Evolutionary conservation across 2,329 filamentous ascomycete species (phyloP), one percentile per base, ranked within the genome.

Genomic region (Paradendryphiella salina): DNA sequence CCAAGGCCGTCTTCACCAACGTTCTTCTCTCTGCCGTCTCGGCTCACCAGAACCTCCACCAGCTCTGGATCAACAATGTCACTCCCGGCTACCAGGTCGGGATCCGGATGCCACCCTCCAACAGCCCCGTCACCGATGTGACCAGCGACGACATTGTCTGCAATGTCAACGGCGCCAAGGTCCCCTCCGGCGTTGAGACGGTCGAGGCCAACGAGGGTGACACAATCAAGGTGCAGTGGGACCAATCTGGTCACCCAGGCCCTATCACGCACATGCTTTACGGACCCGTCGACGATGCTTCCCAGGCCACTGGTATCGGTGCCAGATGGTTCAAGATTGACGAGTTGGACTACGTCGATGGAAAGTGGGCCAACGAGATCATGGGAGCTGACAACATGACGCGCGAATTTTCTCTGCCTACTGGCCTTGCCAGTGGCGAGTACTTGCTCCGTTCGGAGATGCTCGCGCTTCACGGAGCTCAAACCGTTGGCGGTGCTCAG

Each of bases 211-310:
- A 36, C 29, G 65, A 66, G 38, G 66, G 64, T 18, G 63, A 70
- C 56, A 60, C 56, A 15, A 70, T 72, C 61, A 71, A 65, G 48
- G 65, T 70, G 23, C 57, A 68, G 40, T 69, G 67, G 65, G 61
- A 69, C 49, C 43, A 52, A 15, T 77, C 66, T 15, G 51, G 57
- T 21, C 69, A 71, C 55, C 68, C 66, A 8, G 69, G 69, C 7
- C 66, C 69, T 10, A 71, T 72, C 48, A 71, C 67, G 11, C 68
- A 71, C 57, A 60, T 70, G 51, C 62, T 73, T 31, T 66, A 66
- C 50, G 65, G 66, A 15, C 69, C 67, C 55, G 77, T 88, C 59
- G 83, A 86, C 73, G 87, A 85, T 72, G 80, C 69, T 9, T 55
- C 57, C 21, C 52, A 59, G 33, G 67, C 60, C 8, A 64, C 63